Conservation (phyloP, 768 basidiomycete species). For the Mycena rosella region DNA sequence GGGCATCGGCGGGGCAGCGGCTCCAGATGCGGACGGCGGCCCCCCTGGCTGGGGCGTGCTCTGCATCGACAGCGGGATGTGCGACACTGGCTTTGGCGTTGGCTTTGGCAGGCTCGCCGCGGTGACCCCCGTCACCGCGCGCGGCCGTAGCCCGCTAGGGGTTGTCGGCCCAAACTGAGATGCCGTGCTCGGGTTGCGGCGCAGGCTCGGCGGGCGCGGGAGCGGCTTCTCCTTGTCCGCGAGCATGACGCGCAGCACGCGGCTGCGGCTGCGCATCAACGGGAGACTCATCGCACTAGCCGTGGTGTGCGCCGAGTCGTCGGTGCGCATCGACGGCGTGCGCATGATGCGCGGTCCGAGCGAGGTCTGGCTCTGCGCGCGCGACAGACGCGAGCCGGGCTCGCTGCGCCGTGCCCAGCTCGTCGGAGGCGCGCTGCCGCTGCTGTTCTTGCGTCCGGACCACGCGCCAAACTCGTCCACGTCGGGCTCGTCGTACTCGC, state of each 20-base stretch:
- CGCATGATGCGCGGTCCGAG: constrained; percentile 12
- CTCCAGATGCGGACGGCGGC: constrained; percentile 1
- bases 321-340: constrained; percentile 13
- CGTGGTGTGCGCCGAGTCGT: constrained; percentile 28
- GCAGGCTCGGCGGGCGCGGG: constrained; percentile 27
- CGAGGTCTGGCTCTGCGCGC: constrained; percentile 22
- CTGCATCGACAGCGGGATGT: constrained; percentile 22
- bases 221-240: constrained; percentile 36
- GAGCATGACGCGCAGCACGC: constrained; percentile 33
- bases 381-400: constrained; percentile 23
- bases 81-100: background rate
- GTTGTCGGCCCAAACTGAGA: background rate
- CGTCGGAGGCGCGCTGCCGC: constrained; percentile 28
- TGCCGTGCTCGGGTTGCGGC: constrained; percentile 16
- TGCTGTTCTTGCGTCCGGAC: background rate
- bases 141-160: constrained; percentile 11
- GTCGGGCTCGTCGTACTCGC: constrained; percentile 28
- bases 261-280: constrained; percentile 30
- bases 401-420: constrained; percentile 34
- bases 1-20: background rate
- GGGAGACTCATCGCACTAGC: constrained; percentile 22
- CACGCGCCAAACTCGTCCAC: constrained; percentile 33
- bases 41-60: constrained; percentile 34
- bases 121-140: constrained; percentile 28
- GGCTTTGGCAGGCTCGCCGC: background rate